Conservation (phyloP, 352 stramenopile genomes). For the Pythium angustatum region DNA sequence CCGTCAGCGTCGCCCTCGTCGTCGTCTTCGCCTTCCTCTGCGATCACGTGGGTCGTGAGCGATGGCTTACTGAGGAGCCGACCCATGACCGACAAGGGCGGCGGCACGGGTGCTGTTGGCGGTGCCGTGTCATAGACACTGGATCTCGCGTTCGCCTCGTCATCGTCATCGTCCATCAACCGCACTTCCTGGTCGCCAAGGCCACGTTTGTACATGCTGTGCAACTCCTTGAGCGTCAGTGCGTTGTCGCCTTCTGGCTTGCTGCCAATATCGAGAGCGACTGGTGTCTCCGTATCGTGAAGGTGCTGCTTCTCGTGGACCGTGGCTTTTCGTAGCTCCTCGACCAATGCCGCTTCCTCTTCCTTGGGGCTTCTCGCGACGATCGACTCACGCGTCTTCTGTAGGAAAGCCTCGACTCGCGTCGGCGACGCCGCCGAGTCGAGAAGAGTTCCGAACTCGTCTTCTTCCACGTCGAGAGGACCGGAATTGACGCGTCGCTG, state of each 20-base stretch:
- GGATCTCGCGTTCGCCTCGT: not conserved
- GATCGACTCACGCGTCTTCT: constrained; percentile 14
- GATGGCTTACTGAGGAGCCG: constrained; percentile 44
- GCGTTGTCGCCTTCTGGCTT: constrained; percentile 24
- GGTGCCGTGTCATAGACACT: not conserved
- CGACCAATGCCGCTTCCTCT: constrained; percentile 9
- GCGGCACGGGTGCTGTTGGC: constrained; percentile 25
- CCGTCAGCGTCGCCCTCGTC: constrained; percentile 17
- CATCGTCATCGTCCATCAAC: constrained; percentile 41
- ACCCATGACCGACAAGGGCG: constrained; percentile 48
- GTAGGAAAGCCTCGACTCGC: constrained; percentile 19
- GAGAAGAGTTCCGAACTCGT: constrained; percentile 27
- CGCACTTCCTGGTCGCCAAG: constrained; percentile 71
- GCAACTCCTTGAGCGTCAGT: constrained; percentile 64
- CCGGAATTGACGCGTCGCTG: not conserved
- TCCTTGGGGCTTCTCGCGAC: constrained; percentile 3
- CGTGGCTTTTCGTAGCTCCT: constrained; percentile 18
- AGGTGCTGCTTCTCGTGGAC: constrained; percentile 23
- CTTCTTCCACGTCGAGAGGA: constrained; percentile 5
- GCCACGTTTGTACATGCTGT: constrained; percentile 81
- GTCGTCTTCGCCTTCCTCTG: constrained; percentile 29
- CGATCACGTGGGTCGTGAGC: constrained; percentile 40
- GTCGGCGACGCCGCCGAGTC: constrained; percentile 14
- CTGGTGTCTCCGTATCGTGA: not conserved
- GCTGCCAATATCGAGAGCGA: not conserved